phyloP scores from a whole-genome alignment of 2,329 filamentous ascomycete genomes.

The Ceratocystis cacaofunesta region DNA sequence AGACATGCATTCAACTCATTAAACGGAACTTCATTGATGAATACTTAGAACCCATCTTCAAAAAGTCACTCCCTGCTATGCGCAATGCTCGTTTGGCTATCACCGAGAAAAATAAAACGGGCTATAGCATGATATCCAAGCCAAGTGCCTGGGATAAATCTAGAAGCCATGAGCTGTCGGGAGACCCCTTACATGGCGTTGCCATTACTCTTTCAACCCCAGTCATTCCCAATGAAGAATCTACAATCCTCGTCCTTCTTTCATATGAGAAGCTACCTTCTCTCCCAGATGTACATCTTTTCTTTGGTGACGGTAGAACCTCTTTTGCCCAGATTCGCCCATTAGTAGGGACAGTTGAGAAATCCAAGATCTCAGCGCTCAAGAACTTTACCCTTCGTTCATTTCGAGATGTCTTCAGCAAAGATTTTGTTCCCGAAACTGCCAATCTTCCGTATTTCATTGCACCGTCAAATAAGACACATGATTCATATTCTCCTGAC shows the following conservation, averaged over 20 bases:
- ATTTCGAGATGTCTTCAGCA: constrained; percentile 80
- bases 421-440: constrained; percentile 52
- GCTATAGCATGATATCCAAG: constrained; percentile 67
- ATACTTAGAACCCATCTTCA: constrained; percentile 57
- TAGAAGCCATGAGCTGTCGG: constrained; percentile 28
- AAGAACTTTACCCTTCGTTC: constrained; percentile 58
- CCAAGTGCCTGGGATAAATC: constrained; percentile 53
- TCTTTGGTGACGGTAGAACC: constrained; percentile 47
- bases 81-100: constrained; percentile 76
- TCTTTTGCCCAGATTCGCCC: constrained; percentile 41
- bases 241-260: constrained; percentile 53
- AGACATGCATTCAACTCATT: constrained; percentile 58
- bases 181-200: constrained; percentile 27
- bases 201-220: constrained; percentile 44
- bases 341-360: constrained; percentile 29
- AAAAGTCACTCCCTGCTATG: constrained; percentile 60
- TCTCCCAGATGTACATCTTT: constrained; percentile 56
- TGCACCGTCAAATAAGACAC: constrained; percentile 37
- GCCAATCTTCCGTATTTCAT: constrained; percentile 70
- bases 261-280: constrained; percentile 50
- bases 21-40: constrained; percentile 54
- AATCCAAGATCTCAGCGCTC: constrained; percentile 35
- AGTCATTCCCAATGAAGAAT: constrained; percentile 39
- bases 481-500: constrained; percentile 17
- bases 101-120: constrained; percentile 57